A percentile compares a stretch with the other conserved stretches of the same genome.
These are phyloP conservation scores for Schizonepeta tenuifolia DNA, from an alignment of 257 asterid genomes.

Conservation along the genomic window DNA sequence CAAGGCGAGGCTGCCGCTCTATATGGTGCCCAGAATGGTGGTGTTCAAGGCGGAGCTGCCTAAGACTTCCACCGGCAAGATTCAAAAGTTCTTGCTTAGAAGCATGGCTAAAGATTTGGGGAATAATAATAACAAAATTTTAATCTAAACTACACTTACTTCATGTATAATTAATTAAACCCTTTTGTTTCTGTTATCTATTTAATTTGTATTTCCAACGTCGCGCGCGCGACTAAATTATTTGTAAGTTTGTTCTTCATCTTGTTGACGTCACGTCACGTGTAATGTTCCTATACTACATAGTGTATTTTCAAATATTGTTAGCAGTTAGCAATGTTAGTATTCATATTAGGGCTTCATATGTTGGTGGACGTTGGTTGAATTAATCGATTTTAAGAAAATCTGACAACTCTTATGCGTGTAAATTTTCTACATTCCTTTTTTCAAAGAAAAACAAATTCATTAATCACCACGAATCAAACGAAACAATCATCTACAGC, in stretches of 20 bases:
- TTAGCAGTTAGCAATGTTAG: neutral
- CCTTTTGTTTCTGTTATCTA: neutral
- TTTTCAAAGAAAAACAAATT: too few relatives aligned
- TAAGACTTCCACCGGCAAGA: conserved; percentile 57
- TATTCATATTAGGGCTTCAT: neutral
- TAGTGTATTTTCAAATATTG: neutral
- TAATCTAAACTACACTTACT: neutral
- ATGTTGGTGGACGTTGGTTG: neutral
- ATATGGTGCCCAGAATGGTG: conserved; percentile 59
- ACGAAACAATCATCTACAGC: too few relatives aligned
- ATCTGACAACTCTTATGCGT: neutral
- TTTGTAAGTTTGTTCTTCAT: too few relatives aligned
- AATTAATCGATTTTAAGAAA: neutral
- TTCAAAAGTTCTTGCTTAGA: conserved; percentile 53
- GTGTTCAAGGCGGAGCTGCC: conserved; percentile 54
- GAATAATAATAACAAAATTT: neutral
- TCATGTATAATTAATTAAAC: neutral
- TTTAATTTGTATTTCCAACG: too few relatives aligned
- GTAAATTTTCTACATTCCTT: neutral
- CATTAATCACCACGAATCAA: too few relatives aligned
- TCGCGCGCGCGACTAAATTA: too few relatives aligned
- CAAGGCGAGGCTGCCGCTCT: conserved; percentile 47
- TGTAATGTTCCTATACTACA: neutral
- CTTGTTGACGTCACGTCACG: neutral
- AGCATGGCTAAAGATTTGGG: conserved; percentile 39